A percentile compares a stretch with the other conserved stretches of the same genome.
These are phyloP conservation scores for Boletus smithii DNA, from an alignment of 1,284 basidiomycete genomes.

Conservation along the genomic window DNA sequence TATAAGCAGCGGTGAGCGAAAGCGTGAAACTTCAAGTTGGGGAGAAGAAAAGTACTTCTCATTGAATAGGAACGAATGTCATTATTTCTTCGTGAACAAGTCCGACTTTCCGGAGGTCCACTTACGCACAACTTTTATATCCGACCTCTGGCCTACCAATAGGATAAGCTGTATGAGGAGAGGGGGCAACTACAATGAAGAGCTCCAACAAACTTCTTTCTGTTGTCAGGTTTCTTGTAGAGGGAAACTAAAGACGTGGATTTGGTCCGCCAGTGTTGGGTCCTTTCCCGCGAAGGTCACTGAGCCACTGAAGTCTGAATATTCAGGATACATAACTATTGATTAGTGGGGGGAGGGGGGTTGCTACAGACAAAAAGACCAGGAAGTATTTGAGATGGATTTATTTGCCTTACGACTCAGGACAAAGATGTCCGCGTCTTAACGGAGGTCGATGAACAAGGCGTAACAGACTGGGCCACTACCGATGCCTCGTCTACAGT, in stretches of 20 bases:
- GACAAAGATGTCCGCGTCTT: conserved; percentile 8
- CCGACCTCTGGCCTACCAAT: conserved; percentile 54
- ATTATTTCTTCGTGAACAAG: conserved; percentile 88
- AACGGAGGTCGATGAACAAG: conserved; percentile 22
- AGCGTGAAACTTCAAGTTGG: background rate
- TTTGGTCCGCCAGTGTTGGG: conserved; percentile 64
- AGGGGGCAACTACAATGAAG: conserved; percentile 8
- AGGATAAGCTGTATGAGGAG: conserved; percentile 7
- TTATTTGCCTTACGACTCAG: conserved; percentile 19
- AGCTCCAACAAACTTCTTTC: conserved; percentile 52
- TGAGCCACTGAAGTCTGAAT: conserved; percentile 66
- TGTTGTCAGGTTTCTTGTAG: conserved; percentile 87
- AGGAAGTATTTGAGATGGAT: background rate
- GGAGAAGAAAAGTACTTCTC: conserved; percentile 64
- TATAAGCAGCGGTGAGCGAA: conserved; percentile 34
- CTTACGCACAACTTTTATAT: conserved; percentile 84
- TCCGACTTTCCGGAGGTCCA: conserved; percentile 92
- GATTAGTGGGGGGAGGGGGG: background rate
- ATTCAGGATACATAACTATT: conserved; percentile 1
- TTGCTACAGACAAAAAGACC: conserved; percentile 13
- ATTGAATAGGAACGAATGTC: conserved; percentile 95
- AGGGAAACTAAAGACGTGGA: conserved; percentile 98
- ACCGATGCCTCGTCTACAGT: background rate
- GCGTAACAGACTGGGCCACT: conserved; percentile 14
- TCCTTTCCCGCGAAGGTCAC: conserved; percentile 50